These are phyloP conservation scores for Diaporthe destruens DNA, from an alignment of 2,329 filamentous ascomycete genomes.

Conservation along the genomic window DNA sequence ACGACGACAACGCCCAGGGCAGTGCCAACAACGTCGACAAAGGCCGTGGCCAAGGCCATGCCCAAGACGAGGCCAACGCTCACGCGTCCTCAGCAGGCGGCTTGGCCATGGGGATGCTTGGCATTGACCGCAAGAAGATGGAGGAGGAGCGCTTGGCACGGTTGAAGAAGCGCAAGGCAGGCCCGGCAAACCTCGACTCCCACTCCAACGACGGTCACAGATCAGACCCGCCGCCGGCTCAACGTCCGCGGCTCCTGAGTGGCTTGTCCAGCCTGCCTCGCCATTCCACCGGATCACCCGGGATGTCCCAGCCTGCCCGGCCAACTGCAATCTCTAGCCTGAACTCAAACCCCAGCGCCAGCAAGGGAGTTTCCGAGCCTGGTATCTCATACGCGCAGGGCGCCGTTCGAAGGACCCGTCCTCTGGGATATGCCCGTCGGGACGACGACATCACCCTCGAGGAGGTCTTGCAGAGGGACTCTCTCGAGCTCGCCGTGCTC, in stretches of 20 bases:
- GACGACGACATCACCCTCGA: constrained; percentile 87
- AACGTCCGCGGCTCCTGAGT: constrained; percentile 25
- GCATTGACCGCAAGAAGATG: constrained; percentile 84
- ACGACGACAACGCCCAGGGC: constrained; percentile 21
- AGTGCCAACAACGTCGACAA: constrained; percentile 12
- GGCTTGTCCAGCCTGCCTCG: neutral
- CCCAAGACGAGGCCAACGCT: constrained; percentile 46
- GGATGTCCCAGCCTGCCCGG: constrained; percentile 13
- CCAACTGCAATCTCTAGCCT: constrained; percentile 13
- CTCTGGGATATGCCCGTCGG: constrained; percentile 69
- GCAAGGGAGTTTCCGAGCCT: neutral
- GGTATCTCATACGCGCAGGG: constrained; percentile 66
- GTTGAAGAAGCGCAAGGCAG: constrained; percentile 65
- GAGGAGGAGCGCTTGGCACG: constrained; percentile 85
- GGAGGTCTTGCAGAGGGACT: constrained; percentile 81
- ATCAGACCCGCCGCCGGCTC: constrained; percentile 38
- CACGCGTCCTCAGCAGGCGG: constrained; percentile 27
- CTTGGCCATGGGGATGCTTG: constrained; percentile 54
- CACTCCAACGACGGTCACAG: constrained; percentile 15
- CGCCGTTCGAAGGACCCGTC: constrained; percentile 85
- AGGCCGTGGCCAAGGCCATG: constrained; percentile 21
- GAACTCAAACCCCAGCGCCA: constrained; percentile 8
- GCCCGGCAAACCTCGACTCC: constrained; percentile 9
- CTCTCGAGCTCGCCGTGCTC: constrained; percentile 81
- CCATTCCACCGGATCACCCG: constrained; percentile 18